Evolutionary conservation across 306 rosid species (phyloP).

Genomic region (Fragaria iinumae): DNA sequence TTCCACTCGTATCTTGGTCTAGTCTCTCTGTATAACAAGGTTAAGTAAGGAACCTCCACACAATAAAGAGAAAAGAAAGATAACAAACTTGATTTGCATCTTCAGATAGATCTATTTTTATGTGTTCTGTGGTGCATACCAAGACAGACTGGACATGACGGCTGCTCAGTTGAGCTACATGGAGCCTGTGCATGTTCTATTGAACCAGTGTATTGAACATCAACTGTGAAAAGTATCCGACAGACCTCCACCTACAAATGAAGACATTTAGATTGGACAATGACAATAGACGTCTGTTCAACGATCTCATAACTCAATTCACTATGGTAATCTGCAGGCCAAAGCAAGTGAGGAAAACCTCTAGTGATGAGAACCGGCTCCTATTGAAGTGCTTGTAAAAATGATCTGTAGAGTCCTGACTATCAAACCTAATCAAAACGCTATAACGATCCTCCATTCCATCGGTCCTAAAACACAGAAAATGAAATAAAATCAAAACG

Average conservation of each 20-base stretch:
- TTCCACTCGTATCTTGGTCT: conserved; percentile 85
- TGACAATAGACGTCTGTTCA: not conserved
- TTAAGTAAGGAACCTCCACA: conserved; percentile 6
- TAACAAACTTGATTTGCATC: not conserved
- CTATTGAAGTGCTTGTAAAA: conserved; percentile 76
- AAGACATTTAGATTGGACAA: conserved; percentile 10
- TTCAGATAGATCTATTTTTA: not conserved
- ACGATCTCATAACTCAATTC: not conserved
- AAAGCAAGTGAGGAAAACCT: conserved; percentile 41
- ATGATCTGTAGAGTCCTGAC: conserved; percentile 67
- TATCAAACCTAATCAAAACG: conserved; percentile 69
- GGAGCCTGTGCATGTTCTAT: conserved; percentile 76
- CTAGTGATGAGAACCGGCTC: conserved; percentile 76
- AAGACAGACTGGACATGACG: conserved; percentile 91
- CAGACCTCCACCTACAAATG: conserved; percentile 68
- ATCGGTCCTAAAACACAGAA: conserved; percentile 51
- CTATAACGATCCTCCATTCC: conserved; percentile 79
- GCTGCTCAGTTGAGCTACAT: conserved; percentile 74
- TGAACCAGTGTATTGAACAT: conserved; percentile 86
- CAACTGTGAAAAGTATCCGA: conserved; percentile 66
- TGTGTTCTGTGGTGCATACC: conserved; percentile 36
- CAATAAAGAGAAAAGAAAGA: not conserved
- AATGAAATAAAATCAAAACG: conserved; percentile 7
- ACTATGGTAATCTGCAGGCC: not conserved
- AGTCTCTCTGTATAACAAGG: conserved; percentile 60